Evolutionary conservation across 768 basidiomycete genomes (phyloP).

Genomic region (Kwoniella botswanensis): DNA sequence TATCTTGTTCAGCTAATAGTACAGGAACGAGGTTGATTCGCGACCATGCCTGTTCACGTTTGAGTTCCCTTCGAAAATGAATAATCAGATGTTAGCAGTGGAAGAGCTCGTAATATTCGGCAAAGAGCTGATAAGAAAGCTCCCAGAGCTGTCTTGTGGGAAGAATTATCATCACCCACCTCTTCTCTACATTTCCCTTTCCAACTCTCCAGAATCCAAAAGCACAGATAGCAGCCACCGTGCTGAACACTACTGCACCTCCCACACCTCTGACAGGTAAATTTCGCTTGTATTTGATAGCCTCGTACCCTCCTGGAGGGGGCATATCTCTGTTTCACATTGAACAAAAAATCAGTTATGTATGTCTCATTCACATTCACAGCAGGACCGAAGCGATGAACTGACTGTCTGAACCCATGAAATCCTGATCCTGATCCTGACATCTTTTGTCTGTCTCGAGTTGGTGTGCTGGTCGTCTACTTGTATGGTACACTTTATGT

Average conservation of each 20-base stretch:
- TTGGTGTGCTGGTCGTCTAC: not conserved
- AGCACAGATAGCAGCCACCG: constrained; percentile 81
- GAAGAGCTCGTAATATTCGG: too few species aligned
- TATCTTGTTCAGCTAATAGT: constrained; percentile 89
- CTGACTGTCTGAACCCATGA: constrained; percentile 13
- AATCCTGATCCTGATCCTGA: constrained; percentile 3
- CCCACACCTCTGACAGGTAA: constrained; percentile 74
- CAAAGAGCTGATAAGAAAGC: too few species aligned
- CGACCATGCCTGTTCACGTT: constrained; percentile 92
- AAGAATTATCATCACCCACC: constrained; percentile 71
- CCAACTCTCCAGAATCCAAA: constrained; percentile 93
- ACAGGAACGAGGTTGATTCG: constrained; percentile 91
- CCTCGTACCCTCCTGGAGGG: constrained; percentile 88
- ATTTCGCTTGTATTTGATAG: constrained; percentile 93
- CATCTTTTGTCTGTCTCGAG: not conserved
- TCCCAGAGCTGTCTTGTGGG: too few species aligned
- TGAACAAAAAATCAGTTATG: not conserved
- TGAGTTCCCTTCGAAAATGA: constrained; percentile 72
- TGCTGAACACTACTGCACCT: constrained; percentile 80
- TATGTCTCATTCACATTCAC: not conserved
- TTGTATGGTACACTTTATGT: not conserved
- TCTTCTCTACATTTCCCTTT: constrained; percentile 86
- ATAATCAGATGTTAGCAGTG: not conserved
- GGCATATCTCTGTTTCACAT: constrained; percentile 80
- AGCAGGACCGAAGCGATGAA: not conserved